phyloP scores from a whole-genome alignment of 2,329 filamentous ascomycete genomes.

The Teratosphaeria pseudoeucalypti region DNA sequence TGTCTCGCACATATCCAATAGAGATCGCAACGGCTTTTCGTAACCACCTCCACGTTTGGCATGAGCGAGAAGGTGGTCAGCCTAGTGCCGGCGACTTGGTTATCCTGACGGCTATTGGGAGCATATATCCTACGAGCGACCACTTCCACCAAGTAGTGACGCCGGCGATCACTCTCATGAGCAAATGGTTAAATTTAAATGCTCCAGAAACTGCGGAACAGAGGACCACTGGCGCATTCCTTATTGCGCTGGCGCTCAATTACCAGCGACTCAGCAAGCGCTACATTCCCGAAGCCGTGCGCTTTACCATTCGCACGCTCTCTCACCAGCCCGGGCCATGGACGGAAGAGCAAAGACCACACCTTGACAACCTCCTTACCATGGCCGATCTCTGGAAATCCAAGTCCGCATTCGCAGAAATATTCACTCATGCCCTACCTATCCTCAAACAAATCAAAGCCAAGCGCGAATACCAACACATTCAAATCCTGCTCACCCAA shows the following conservation, averaged over 20 bases:
- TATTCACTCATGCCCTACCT: conserved; percentile 51
- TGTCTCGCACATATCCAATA: conserved; percentile 74
- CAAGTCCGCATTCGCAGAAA: conserved; percentile 67
- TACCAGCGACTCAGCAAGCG: conserved; percentile 78
- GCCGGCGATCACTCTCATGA: conserved; percentile 76
- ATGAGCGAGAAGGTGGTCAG: conserved; percentile 39
- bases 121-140: conserved; percentile 88
- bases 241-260: conserved; percentile 68
- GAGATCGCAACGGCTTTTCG: conserved; percentile 71
- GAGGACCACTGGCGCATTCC: conserved; percentile 62
- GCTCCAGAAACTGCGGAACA: conserved; percentile 48
- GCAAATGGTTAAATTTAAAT: conserved; percentile 70
- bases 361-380: conserved; percentile 54
- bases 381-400: conserved; percentile 64
- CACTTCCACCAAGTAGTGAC: conserved; percentile 95
- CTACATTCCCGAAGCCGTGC: conserved; percentile 80
- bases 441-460: conserved; percentile 21
- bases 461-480: conserved; percentile 47
- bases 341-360: conserved; percentile 34
- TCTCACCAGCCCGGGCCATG: neutral
- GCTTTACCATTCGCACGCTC: conserved; percentile 54
- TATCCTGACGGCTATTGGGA: conserved; percentile 71
- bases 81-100: conserved; percentile 61
- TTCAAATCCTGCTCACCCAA: conserved; percentile 51
- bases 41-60: conserved; percentile 51